These are phyloP conservation scores for Rhizopogon vinicolor DNA, from an alignment of 768 basidiomycete species.

Conservation along the genomic window DNA sequence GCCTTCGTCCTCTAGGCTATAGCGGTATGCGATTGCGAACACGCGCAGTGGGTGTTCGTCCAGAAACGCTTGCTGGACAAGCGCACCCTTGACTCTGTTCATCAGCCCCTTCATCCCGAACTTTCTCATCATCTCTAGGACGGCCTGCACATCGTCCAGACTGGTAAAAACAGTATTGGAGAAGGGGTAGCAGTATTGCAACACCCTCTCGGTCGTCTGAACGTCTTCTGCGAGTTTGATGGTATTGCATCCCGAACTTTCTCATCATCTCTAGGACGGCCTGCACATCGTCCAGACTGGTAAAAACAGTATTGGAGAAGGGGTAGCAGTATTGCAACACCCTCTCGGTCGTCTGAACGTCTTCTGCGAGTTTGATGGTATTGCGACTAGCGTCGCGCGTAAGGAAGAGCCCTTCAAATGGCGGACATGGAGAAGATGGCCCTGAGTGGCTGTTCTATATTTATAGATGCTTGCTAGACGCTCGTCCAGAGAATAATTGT, in stretches of 20 bases:
- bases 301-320: constrained; percentile 26
- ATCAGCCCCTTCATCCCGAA: constrained; percentile 33
- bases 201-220: constrained; percentile 24
- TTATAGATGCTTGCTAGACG: constrained; percentile 16
- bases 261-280: constrained; percentile 29
- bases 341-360: constrained; percentile 23
- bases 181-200: constrained; percentile 35
- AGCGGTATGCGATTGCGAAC: constrained; percentile 36
- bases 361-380: constrained; percentile 28
- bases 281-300: constrained; percentile 30
- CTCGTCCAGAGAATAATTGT: constrained; percentile 12
- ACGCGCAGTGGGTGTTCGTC: too few relatives aligned
- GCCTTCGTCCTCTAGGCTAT: constrained; percentile 26
- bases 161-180: constrained; percentile 25
- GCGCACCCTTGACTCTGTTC: constrained; percentile 22
- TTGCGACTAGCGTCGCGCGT: constrained; percentile 19
- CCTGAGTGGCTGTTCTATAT: constrained; percentile 21
- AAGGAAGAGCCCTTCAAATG: constrained; percentile 18
- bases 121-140: constrained; percentile 33
- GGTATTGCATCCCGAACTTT: constrained; percentile 38
- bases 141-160: constrained; percentile 30
- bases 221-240: too few relatives aligned
- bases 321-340: constrained; percentile 35
- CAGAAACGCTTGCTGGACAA: constrained; percentile 18
- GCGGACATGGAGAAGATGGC: constrained; percentile 24